Percentiles rank a stretch among this genome's conserved stretches.
Conservation (phyloP, 179 eudicot genomes). For the Silene vulgaris region DNA sequence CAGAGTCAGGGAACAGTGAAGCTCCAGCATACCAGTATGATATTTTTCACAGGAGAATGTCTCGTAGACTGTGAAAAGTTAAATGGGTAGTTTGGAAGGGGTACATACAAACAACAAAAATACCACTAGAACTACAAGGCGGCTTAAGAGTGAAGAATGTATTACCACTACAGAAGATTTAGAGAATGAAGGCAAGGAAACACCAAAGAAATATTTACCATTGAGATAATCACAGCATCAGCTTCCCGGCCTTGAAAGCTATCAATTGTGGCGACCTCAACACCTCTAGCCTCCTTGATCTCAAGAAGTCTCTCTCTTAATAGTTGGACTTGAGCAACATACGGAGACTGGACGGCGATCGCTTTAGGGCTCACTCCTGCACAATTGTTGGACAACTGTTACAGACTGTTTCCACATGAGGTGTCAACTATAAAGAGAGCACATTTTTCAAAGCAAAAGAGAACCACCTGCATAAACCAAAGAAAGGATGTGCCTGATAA, state of each 20-base stretch:
- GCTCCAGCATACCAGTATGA: too few relatives aligned
- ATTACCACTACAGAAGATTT: not conserved
- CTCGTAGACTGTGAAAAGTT: too few relatives aligned
- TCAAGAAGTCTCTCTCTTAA: conserved; percentile 71
- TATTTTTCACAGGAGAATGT: too few relatives aligned
- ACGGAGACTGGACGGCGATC: conserved; percentile 82
- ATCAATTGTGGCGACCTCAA: conserved; percentile 82
- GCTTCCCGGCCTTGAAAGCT: conserved; percentile 97
- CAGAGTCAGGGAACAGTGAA: too few relatives aligned
- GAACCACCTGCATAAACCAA: conserved; percentile 61
- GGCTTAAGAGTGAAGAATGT: not conserved
- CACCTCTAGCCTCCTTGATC: conserved; percentile 51
- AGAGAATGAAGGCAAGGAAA: not conserved
- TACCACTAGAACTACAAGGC: not conserved
- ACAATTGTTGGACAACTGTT: not conserved
- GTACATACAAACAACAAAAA: too few relatives aligned
- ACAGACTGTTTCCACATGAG: not conserved
- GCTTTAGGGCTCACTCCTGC: conserved; percentile 75
- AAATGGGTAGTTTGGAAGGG: too few relatives aligned
- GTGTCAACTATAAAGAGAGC: not conserved
- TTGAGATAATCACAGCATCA: conserved; percentile 83
- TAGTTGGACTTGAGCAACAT: conserved; percentile 89
- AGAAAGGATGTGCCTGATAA: conserved; percentile 63
- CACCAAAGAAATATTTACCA: conserved; percentile 39
- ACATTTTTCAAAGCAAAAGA: not conserved